Evolutionary conservation across 2,329 filamentous ascomycete species (phyloP).

Genomic region (Cladorrhinum sp.): DNA sequence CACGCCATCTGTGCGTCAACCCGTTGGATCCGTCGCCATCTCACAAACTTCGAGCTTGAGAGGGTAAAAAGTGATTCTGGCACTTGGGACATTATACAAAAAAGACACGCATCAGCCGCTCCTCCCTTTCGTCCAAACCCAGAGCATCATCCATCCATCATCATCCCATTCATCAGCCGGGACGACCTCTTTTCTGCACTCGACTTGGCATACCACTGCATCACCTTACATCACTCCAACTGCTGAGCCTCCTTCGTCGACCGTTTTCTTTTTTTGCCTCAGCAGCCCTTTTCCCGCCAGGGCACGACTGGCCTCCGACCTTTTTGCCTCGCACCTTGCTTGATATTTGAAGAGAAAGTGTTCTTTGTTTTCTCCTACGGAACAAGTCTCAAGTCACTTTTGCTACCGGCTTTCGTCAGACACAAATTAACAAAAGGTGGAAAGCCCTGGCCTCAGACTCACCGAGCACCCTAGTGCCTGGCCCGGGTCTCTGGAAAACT

Average conservation of each 20-base stretch:
- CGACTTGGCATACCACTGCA: not conserved
- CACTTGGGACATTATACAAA: conserved; percentile 22
- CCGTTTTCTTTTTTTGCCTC: not conserved
- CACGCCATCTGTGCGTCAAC: conserved; percentile 35
- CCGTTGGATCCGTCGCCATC: conserved; percentile 18
- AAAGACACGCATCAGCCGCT: conserved; percentile 21
- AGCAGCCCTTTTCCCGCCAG: not conserved
- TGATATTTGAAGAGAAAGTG: not conserved
- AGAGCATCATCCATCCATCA: not conserved
- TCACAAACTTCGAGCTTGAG: conserved; percentile 5
- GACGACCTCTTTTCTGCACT: not conserved
- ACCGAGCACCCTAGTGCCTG: not conserved
- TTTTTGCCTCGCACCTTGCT: not conserved
- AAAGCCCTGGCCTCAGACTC: not conserved
- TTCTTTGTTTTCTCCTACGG: too few species aligned
- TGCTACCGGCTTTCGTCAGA: not conserved
- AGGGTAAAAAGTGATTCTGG: conserved; percentile 8
- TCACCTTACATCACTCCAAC: conserved; percentile 4
- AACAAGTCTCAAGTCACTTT: too few species aligned
- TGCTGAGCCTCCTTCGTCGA: not conserved
- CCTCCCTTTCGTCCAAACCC: conserved; percentile 11
- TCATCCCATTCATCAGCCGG: not conserved
- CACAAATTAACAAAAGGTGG: conserved; percentile 7
- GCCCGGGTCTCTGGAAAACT: not conserved
- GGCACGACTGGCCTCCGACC: not conserved